phyloP scores from a whole-genome alignment of 2,329 filamentous ascomycete genomes.

The Penicillium verrucosum region DNA sequence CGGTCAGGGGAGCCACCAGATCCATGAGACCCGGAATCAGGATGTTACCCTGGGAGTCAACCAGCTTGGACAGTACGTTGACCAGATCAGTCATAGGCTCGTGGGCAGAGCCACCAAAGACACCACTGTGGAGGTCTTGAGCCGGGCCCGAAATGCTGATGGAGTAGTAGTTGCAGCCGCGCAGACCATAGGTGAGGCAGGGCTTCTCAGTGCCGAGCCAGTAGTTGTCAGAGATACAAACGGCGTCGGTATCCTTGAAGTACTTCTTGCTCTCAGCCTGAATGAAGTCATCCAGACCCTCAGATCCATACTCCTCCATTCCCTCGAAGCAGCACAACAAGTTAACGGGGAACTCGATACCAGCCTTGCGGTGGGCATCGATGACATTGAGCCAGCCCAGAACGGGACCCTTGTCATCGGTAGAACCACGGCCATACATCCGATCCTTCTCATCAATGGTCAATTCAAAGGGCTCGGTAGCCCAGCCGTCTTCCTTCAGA shows the following conservation, averaged over 20 bases:
- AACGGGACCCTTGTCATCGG: constrained; percentile 96
- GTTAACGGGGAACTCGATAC: constrained; percentile 93
- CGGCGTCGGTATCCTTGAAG: constrained; percentile 92
- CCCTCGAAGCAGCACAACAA: constrained; percentile 99
- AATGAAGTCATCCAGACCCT: constrained; percentile 94
- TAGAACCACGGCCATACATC: constrained; percentile 94
- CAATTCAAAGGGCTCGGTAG: constrained; percentile 88
- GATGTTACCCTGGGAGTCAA: constrained; percentile 89
- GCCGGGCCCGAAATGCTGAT: constrained; percentile 86
- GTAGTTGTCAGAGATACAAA: constrained; percentile 99
- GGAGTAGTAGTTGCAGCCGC: constrained; percentile 97
- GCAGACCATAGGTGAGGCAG: constrained; percentile 93
- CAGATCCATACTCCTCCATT: constrained; percentile 98
- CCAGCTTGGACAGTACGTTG: constrained; percentile 74
- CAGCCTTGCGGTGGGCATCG: constrained; percentile 93
- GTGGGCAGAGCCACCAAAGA: constrained; percentile 93
- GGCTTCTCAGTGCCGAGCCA: constrained; percentile 99
- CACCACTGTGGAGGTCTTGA: constrained; percentile 91
- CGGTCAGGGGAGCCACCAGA: constrained; percentile 82
- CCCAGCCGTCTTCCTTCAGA: constrained; percentile 89
- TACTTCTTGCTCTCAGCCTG: constrained; percentile 84
- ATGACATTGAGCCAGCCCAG: constrained; percentile 98
- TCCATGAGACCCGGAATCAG: constrained; percentile 91
- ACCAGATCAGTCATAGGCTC: constrained; percentile 98
- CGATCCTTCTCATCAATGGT: constrained; percentile 83